A percentile compares a stretch with the other conserved stretches of the same genome.
phyloP scores from a whole-genome alignment of 805 yeast genomes.

The Cephaloascus albidus region DNA sequence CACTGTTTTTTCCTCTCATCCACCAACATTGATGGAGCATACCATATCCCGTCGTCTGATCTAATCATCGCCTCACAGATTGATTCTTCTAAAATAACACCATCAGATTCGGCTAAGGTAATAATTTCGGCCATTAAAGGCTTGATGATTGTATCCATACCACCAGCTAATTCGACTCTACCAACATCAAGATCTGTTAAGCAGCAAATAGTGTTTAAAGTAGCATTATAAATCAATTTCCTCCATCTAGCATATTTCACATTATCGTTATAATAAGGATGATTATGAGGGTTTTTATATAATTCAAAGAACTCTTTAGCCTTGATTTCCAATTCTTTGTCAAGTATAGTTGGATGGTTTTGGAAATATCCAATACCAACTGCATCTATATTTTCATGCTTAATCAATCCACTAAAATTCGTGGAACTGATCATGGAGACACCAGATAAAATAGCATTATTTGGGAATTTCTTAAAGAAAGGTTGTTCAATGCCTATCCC shows the following conservation, averaged over 20 bases:
- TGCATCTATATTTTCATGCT: constrained; percentile 12
- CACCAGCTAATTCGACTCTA: constrained; percentile 12
- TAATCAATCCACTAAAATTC: constrained; percentile 10
- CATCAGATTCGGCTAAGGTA: constrained; percentile 16
- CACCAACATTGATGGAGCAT: constrained; percentile 17
- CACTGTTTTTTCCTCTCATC: constrained; percentile 12
- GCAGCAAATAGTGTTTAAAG: constrained; percentile 16
- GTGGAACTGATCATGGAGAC: constrained; percentile 26
- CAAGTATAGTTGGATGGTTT: constrained; percentile 1
- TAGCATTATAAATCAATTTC: constrained; percentile 16
- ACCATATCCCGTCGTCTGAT: constrained; percentile 10
- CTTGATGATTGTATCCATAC: constrained; percentile 10
- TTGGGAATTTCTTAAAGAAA: constrained; percentile 20
- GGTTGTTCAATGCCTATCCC: constrained; percentile 27
- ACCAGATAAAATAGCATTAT: constrained; percentile 23
- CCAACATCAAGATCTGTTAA: constrained; percentile 19
- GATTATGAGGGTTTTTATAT: constrained; percentile 11
- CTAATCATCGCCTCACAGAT: constrained; percentile 12
- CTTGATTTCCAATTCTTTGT: constrained; percentile 3
- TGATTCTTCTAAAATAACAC: constrained; percentile 10
- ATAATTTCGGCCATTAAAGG: constrained; percentile 13
- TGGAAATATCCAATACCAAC: constrained; percentile 14
- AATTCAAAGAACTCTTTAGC: constrained; percentile 4
- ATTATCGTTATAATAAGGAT: constrained; percentile 9
- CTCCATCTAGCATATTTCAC: constrained; percentile 14